Evolutionary conservation across 1,284 basidiomycete species (phyloP).

Genomic region (Puccinia novopanici): DNA sequence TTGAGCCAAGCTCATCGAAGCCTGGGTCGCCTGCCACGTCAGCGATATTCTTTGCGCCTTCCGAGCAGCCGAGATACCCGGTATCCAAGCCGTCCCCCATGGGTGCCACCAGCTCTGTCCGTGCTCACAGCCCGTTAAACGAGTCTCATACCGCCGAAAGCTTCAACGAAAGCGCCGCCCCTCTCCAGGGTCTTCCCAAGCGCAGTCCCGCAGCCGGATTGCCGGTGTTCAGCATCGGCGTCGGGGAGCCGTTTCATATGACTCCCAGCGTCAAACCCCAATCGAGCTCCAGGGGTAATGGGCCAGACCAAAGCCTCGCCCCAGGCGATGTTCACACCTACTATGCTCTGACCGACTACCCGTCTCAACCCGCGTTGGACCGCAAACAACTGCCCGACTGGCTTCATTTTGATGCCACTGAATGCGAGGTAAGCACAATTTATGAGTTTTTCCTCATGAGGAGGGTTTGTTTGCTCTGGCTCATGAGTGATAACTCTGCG

Average conservation of each 20-base stretch:
- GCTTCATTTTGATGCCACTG: conserved; percentile 48
- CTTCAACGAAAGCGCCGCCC: background rate
- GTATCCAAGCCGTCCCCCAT: conserved; percentile 16
- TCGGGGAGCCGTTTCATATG: conserved; percentile 49
- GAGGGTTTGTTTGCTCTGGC: background rate
- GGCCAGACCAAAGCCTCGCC: background rate
- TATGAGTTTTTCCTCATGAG: background rate
- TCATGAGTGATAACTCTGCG: background rate
- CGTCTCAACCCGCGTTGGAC: conserved; percentile 20
- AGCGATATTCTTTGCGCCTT: conserved; percentile 48
- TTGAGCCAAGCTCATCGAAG: conserved; percentile 20
- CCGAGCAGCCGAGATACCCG: conserved; percentile 1
- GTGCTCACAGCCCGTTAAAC: conserved; percentile 9
- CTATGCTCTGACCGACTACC: conserved; percentile 37
- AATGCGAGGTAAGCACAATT: conserved; percentile 33
- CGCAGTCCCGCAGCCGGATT: conserved; percentile 3
- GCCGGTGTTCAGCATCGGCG: conserved; percentile 30
- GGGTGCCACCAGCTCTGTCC: conserved; percentile 11
- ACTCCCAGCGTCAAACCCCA: conserved; percentile 37
- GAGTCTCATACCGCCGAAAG: conserved; percentile 16
- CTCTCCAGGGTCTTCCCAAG: background rate
- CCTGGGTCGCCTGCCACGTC: conserved; percentile 39
- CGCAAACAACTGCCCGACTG: conserved; percentile 47
- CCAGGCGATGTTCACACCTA: background rate
- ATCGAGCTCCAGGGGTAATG: background rate